Percentiles rank a stretch among this genome's conserved stretches.
These are phyloP conservation scores for Candida sonorensis DNA, from an alignment of 805 yeast genomes.

Conservation along the genomic window DNA sequence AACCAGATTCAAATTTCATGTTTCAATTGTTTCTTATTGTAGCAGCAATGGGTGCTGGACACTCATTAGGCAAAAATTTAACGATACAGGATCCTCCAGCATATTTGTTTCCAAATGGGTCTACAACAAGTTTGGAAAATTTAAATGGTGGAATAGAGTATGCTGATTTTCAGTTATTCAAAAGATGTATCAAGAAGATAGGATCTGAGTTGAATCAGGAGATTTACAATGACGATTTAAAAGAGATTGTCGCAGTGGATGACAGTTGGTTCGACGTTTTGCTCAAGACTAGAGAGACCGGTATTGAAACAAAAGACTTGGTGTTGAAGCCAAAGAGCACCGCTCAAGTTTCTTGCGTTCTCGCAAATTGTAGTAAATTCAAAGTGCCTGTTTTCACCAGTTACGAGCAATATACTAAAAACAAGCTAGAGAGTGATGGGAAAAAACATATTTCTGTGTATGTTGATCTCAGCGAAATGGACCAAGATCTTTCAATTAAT, in stretches of 20 bases:
- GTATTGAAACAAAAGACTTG: slow-evolving; percentile 10
- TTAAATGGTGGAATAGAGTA: slow-evolving; percentile 12
- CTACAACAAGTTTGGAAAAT: slow-evolving; percentile 15
- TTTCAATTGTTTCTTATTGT: slow-evolving; percentile 23
- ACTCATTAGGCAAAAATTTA: slow-evolving; percentile 23
- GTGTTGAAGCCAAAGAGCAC: slow-evolving; percentile 17
- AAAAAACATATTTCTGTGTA: too few relatives aligned
- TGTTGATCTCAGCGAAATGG: too few relatives aligned
- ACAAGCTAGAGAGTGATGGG: too few relatives aligned
- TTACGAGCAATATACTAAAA: too few relatives aligned
- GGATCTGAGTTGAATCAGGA: slow-evolving; percentile 17
- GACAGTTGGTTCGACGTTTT: slow-evolving; percentile 18
- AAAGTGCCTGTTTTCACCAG: slow-evolving; percentile 20
- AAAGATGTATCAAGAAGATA: slow-evolving; percentile 20
- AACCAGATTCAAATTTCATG: slow-evolving; percentile 6
- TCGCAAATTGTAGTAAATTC: slow-evolving; percentile 20
- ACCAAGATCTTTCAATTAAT: too few relatives aligned
- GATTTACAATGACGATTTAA: slow-evolving; percentile 16
- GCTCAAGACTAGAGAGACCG: slow-evolving; percentile 14
- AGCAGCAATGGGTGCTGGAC: slow-evolving; percentile 29
- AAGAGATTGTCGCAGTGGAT: slow-evolving; percentile 11
- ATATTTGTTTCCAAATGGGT: slow-evolving; percentile 22
- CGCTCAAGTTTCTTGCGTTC: slow-evolving; percentile 15
- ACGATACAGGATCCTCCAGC: slow-evolving; percentile 21
- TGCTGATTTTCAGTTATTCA: slow-evolving; percentile 20